Base-by-base conservation (phyloP, 2,329 filamentous ascomycete species). In the Fusarium sp. region DNA sequence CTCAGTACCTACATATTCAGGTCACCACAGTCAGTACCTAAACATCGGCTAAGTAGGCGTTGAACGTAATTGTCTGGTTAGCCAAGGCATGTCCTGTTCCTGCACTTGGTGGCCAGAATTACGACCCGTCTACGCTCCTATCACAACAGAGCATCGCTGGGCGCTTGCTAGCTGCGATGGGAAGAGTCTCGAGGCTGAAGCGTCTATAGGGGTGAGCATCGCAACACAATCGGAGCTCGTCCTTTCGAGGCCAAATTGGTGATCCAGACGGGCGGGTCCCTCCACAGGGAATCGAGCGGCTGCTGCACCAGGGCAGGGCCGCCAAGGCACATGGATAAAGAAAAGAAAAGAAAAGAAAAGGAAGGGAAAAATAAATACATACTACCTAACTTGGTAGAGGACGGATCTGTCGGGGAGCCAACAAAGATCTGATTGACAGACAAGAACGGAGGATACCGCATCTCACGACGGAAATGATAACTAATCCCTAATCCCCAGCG, bases 241-340 rank as follows among this genome's bases (percentile, higher is more conserved):
- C 34, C 54, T 38, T 55, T 44, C 65, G 75, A 50, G 45, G 61
- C 72, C 54, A 75, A 66, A 66, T 67, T 69, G 59, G 61, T 73
- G 72, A 75, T 75, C 72, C 65, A 67, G 68, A 73, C 68, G 55
- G 68, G 61, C 58, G 72, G 72, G 59, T 61, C 68, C 54, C 52
- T 62, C 47, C 55, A 65, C 72, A 75, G 45, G 68, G 65, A 73
- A 75, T 75, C 72, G 72, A 55, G 67, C 52, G 44, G 62, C 24
- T 38, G 48, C 66, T 47, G 45, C 22, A 42, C 62, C 34, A 70
- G 67, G 71, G 44, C 34, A 71, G 67, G 71, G 44, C 54, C 62
- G 41, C 48, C 45, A 71, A 63, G 47, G 39, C 45, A 65, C 44
- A 55, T 64, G 54, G 51, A 39, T 34, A 24, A 41, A 34, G 36